Percentiles rank a stretch among this genome's conserved stretches.
These are phyloP conservation scores for Neocallimastix lanati DNA, from an alignment of 192 early-diverging fungal genomes.

Conservation along the genomic window DNA sequence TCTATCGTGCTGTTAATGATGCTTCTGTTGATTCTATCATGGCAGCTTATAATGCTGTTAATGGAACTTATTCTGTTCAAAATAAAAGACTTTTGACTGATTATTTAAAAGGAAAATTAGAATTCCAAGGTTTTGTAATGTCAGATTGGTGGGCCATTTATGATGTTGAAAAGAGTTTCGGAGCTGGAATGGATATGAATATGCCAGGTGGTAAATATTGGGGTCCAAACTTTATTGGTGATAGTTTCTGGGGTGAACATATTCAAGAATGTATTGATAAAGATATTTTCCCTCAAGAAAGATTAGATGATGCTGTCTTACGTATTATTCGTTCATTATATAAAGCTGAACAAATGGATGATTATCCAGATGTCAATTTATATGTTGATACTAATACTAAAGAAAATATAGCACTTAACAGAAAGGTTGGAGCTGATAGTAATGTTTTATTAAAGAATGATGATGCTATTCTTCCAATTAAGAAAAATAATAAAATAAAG, in stretches of 20 bases:
- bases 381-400: too few relatives aligned
- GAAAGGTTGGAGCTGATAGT: slow-evolving; percentile 20
- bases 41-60: slow-evolving; percentile 39
- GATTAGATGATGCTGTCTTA: too few relatives aligned
- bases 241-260: not conserved
- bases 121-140: slow-evolving; percentile 45
- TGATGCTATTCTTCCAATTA: slow-evolving; percentile 12
- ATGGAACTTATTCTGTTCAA: slow-evolving; percentile 36
- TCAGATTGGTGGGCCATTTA: slow-evolving; percentile 36
- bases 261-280: too few relatives aligned
- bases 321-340: too few relatives aligned
- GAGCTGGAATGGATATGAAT: slow-evolving; percentile 30
- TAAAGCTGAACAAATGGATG: too few relatives aligned
- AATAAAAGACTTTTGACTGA: slow-evolving; percentile 15
- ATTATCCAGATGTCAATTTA: too few relatives aligned
- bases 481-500: not conserved
- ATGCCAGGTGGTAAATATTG: not conserved
- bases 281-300: too few relatives aligned
- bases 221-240: not conserved
- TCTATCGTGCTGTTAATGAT: too few relatives aligned
- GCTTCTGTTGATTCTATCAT: too few relatives aligned
- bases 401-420: too few relatives aligned
- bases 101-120: slow-evolving; percentile 29
- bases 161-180: slow-evolving; percentile 7
- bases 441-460: slow-evolving; percentile 24